phyloP scores from a whole-genome alignment of 2,329 filamentous ascomycete species.

The Penicillium sp. region DNA sequence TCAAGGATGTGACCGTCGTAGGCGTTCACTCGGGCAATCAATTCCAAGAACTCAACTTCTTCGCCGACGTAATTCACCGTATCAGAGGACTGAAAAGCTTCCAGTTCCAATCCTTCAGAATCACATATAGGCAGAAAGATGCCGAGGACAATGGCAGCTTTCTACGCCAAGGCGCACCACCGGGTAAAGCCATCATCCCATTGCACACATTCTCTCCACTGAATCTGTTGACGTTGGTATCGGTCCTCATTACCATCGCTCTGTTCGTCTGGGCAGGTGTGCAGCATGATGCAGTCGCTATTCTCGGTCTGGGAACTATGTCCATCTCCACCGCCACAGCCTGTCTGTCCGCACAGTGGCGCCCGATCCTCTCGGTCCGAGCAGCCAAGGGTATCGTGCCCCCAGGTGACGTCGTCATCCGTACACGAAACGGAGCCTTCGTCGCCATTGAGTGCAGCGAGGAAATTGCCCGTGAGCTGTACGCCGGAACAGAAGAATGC shows the following conservation, averaged over 20 bases:
- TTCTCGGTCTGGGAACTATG: slow-evolving; percentile 54
- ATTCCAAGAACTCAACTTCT: background rate
- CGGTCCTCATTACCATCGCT: background rate
- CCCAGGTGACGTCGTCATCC: slow-evolving; percentile 61
- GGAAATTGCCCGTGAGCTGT: slow-evolving; percentile 63
- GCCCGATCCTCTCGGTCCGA: slow-evolving; percentile 56
- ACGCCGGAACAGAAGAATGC: slow-evolving; percentile 62
- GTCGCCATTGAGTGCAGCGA: slow-evolving; percentile 60
- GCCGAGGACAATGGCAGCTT: background rate
- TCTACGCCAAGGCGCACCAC: background rate
- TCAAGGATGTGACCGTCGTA: slow-evolving; percentile 1
- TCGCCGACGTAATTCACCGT: background rate
- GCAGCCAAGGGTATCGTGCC: slow-evolving; percentile 53
- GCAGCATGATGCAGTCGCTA: slow-evolving; percentile 54
- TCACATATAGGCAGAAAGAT: background rate
- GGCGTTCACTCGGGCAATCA: background rate
- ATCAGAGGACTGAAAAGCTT: background rate
- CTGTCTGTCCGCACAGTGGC: slow-evolving; percentile 61
- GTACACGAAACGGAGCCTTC: slow-evolving; percentile 62
- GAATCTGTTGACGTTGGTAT: background rate
- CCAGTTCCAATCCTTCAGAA: background rate
- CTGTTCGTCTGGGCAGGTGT: slow-evolving; percentile 24
- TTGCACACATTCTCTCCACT: background rate
- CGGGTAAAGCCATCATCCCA: background rate
- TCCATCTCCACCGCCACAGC: slow-evolving; percentile 56